Evolutionary conservation across 768 basidiomycete genomes (phyloP), one percentile per base, ranked within the genome.

Genomic region (Kwoniella sp.): DNA sequence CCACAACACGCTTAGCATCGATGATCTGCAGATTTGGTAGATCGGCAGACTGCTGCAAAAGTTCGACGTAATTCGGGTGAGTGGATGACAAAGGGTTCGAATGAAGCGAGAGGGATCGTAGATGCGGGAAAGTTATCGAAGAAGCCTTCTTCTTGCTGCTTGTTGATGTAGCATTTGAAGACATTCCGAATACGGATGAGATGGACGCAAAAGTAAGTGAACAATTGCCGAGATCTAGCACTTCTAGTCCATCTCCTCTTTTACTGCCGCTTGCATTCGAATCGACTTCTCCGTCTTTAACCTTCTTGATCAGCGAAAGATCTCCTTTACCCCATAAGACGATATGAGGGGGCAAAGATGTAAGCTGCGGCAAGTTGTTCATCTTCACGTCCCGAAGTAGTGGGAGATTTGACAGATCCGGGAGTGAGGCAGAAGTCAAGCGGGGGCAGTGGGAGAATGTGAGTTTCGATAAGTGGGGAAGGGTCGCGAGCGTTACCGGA

Each of bases 361-460:
- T 76, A 8, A 68, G 60, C 4, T 49, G 55, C 52, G 78, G 71
- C 2, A 78, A 66, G 24, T 74, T 73, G 54, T 77, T 71, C 68
- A 79, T 75, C 60, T 69, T 68, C 40, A 78, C 71, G 25, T 72
- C 70, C 15, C 74, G 65, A 1, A 68, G 72, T 19, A 73, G 64
- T 1, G 75, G 74, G 8, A 74, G 61, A 15, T 27, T 1, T 3
- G 66, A 65, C 1, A 79, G 54, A 37, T 78, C 67, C 26, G 63
- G 68, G 44, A 78, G 46, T 10, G 67, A 62, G 6, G 57, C 12
- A 24, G 64, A 46, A 17, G 71, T 59, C 1, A 77, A 58, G 21
- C 58, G 56, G 19, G 76, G 71, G 44, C 73, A 77, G 53, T 77
- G 76, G 7, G 76, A 77, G 58, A 73, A 74, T 1, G 76, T 74